phyloP scores from a whole-genome alignment of 257 asterid genomes.

The Apocynum venetum region DNA sequence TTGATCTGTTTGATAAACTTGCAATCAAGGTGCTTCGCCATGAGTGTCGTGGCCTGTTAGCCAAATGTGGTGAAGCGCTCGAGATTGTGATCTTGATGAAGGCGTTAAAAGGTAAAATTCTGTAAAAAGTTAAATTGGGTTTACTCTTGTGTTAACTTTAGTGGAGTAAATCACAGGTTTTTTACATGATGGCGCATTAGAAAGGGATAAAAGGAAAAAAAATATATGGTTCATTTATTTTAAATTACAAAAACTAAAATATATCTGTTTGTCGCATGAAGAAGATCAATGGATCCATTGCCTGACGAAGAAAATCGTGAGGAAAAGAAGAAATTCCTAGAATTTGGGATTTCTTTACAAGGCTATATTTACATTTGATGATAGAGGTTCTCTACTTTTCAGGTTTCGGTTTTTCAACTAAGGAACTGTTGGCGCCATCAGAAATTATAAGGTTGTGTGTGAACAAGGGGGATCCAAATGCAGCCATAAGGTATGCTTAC shows the following conservation, averaged over 20 bases:
- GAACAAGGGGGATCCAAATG: constrained; percentile 52
- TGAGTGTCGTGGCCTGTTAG: constrained; percentile 49
- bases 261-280: background rate
- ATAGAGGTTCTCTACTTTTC: constrained; percentile 12
- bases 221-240: background rate
- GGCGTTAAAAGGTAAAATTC: constrained; percentile 51
- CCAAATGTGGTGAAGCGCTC: constrained; percentile 46
- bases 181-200: background rate
- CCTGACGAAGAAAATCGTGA: background rate
- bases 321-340: background rate
- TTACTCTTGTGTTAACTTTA: background rate
- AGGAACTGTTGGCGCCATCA: constrained; percentile 52
- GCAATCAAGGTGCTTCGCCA: constrained; percentile 43
- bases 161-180: background rate
- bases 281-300: background rate
- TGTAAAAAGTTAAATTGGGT: background rate
- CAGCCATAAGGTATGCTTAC: constrained; percentile 61
- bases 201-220: background rate
- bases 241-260: background rate
- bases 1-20: constrained; percentile 43
- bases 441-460: constrained; percentile 61
- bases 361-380: background rate
- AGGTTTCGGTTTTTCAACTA: constrained; percentile 57
- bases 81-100: constrained; percentile 52
- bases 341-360: background rate